phyloP scores from a whole-genome alignment of 2,329 filamentous ascomycete genomes.

The Dendryphion nanum region DNA sequence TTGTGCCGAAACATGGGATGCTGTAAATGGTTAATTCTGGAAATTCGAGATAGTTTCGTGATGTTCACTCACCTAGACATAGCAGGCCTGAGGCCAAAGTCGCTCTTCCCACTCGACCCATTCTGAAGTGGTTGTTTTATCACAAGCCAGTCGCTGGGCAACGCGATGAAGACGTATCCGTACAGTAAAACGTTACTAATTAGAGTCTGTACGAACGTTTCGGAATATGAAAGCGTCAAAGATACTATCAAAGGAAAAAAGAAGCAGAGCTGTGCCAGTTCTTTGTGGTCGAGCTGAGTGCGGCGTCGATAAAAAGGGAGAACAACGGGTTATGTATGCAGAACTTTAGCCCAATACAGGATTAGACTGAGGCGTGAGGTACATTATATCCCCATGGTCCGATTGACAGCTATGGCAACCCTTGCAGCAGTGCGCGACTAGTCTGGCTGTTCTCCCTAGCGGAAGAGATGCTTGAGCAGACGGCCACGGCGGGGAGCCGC shows the following conservation, averaged over 20 bases:
- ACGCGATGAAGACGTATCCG: not conserved
- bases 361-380: not conserved
- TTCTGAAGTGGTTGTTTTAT: slow-evolving; percentile 2
- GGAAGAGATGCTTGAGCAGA: too few species aligned
- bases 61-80: slow-evolving; percentile 23
- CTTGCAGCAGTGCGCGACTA: slow-evolving; percentile 1
- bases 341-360: not conserved
- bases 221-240: not conserved
- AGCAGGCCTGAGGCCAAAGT: slow-evolving; percentile 18
- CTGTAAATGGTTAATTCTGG: slow-evolving; percentile 12
- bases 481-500: slow-evolving; percentile 30
- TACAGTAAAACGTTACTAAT: not conserved
- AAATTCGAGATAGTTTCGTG: not conserved
- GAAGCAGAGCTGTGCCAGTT: too few species aligned
- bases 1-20: slow-evolving; percentile 27
- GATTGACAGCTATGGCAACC: not conserved
- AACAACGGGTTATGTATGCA: not conserved
- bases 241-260: not conserved
- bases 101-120: slow-evolving; percentile 13
- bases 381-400: not conserved
- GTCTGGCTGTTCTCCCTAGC: too few species aligned
- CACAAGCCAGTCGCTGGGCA: not conserved
- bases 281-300: too few species aligned
- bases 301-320: not conserved
- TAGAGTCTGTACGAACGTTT: too few species aligned